These are phyloP conservation scores for Rhinocladiella similis DNA, from an alignment of 2,329 filamentous ascomycete species.

Conservation along the genomic window DNA sequence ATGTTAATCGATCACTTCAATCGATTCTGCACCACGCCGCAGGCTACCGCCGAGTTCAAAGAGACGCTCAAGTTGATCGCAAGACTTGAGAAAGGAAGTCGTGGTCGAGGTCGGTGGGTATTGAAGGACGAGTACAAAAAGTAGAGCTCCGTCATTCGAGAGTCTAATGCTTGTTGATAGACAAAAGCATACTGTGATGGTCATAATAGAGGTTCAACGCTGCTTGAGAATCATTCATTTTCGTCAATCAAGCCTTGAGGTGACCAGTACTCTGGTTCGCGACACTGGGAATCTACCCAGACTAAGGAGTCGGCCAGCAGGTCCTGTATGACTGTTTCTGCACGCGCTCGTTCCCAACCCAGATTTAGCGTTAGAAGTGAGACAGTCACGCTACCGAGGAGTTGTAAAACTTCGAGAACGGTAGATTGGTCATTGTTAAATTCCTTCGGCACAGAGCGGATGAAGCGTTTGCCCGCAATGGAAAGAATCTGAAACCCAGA, in stretches of 20 bases:
- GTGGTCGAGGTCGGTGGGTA: slow-evolving; percentile 57
- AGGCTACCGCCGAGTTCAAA: slow-evolving; percentile 77
- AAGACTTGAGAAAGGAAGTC: slow-evolving; percentile 59
- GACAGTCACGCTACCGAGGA: slow-evolving; percentile 85
- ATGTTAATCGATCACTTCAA: slow-evolving; percentile 90
- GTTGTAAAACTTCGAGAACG: slow-evolving; percentile 85
- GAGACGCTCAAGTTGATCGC: slow-evolving; percentile 76
- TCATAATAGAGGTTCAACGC: neutral
- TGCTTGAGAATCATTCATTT: slow-evolving; percentile 34
- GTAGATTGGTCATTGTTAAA: slow-evolving; percentile 91
- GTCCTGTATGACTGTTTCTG: slow-evolving; percentile 89
- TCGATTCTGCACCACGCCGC: slow-evolving; percentile 68
- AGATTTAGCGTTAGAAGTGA: slow-evolving; percentile 87
- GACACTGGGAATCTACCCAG: slow-evolving; percentile 85
- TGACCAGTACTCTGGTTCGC: slow-evolving; percentile 90
- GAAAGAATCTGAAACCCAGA: slow-evolving; percentile 82
- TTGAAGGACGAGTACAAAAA: slow-evolving; percentile 57
- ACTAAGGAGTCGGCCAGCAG: slow-evolving; percentile 84
- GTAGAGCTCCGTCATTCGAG: slow-evolving; percentile 6
- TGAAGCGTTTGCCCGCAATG: slow-evolving; percentile 82
- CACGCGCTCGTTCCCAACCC: slow-evolving; percentile 78
- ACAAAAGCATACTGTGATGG: neutral
- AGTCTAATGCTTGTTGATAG: neutral
- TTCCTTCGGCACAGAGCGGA: slow-evolving; percentile 91
- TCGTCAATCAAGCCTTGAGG: slow-evolving; percentile 47